Base-by-base conservation (phyloP, 1,139 yeast genomes). In the Candida pseudoviswanathii region DNA sequence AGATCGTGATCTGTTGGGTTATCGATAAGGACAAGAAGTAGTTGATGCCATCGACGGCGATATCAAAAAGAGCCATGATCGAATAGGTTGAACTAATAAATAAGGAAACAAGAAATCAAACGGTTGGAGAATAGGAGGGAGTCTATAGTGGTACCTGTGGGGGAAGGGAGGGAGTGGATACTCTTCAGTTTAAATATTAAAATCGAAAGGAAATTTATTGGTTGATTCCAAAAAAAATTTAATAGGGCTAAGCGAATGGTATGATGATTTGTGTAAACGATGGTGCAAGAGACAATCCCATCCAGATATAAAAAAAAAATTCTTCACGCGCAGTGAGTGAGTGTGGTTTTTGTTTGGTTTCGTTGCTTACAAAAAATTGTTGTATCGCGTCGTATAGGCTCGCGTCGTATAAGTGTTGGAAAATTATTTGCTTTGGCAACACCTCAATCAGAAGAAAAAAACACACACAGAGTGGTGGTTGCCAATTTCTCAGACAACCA, bases 1-100 rank as follows among this genome's bases (percentile, higher is more conserved):
- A 47, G 3, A 82, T 47, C 3, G 71, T 60, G 31, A 75, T 48
- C 59, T 77, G 78, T 55, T 68, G 70, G 31, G 59, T 51, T 6
- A 66, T 51, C 16, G 66, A 55, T 43, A 74, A 67, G 31, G 64
- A 58, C 33, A 54, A 53, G 57, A 70, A 69, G 50, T 48, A 53
- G 46, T 55, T 59, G 50, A 62, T 61, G 24, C 41, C 42, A 43
- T 57, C 63, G 39, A 57, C 51, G 29, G 54, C 51, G 48, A 55
- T 53, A 50, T 69, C 73, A 42, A 58, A 58, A 43, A 68, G 51
- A 36, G 73, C 73, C 75, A 70, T 70, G 43, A 31, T 21, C 10
- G 43, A 33, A 40, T 40, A 37, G 40, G 30, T 37, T 37, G 40
- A 37, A 37, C 40, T 37, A 37, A 37, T 24, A 33, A 33, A 33